Conservation (phyloP, 83 land plant species). For the Larix sibirica region DNA sequence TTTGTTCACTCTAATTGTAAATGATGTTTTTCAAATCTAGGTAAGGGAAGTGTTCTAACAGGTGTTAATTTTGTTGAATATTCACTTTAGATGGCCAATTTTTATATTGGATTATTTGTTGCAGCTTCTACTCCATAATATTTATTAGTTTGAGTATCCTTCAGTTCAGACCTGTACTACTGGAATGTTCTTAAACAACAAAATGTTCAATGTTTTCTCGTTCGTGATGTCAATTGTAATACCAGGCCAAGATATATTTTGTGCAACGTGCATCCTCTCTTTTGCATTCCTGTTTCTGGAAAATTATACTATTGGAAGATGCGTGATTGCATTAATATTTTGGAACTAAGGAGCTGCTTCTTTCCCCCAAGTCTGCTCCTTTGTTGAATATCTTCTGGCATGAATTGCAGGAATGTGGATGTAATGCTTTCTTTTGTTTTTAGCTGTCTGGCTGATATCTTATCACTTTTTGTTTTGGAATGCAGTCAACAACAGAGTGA, state of each 20-base stretch:
- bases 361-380: background rate
- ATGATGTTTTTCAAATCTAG: background rate
- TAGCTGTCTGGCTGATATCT: background rate
- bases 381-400: background rate
- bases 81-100: too few relatives aligned
- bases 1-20: background rate
- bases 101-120: too few relatives aligned
- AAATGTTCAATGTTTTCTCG: background rate
- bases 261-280: background rate
- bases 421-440: background rate
- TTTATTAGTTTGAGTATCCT: background rate
- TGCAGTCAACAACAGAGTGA: conserved; percentile 85
- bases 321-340: background rate
- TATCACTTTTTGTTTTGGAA: background rate
- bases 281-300: background rate
- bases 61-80: background rate
- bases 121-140: background rate
- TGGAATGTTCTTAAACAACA: background rate
- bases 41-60: background rate
- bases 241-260: background rate
- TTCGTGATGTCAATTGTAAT: background rate
- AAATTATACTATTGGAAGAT: background rate
- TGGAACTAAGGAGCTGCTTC: background rate
- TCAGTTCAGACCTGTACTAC: background rate
- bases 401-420: background rate